phyloP scores from a whole-genome alignment of 202 grass and related monocot species.

The Brachypodium distachyon region DNA sequence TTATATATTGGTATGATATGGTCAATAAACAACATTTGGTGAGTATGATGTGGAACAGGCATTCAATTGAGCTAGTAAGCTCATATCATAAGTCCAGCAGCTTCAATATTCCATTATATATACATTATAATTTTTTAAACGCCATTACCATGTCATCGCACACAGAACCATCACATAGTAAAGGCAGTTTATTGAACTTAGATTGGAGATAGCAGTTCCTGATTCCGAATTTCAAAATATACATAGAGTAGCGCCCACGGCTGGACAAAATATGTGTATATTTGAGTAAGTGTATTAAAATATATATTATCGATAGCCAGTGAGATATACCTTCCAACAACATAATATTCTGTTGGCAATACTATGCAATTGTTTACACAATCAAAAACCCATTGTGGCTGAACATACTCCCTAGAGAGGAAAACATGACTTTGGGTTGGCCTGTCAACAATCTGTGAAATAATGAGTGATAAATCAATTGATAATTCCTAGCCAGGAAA shows the following conservation, averaged over 20 bases:
- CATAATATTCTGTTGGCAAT: constrained; percentile 69
- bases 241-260: background rate
- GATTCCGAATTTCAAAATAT: background rate
- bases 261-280: background rate
- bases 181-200: background rate
- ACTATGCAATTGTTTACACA: constrained; percentile 69
- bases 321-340: constrained; percentile 79
- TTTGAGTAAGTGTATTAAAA: background rate
- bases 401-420: constrained; percentile 87
- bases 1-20: too few species aligned
- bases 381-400: constrained; percentile 96
- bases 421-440: constrained; percentile 93
- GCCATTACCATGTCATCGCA: background rate
- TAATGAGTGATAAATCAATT: background rate
- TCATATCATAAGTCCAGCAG: background rate
- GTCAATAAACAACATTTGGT: background rate
- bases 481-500: background rate
- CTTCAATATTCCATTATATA: background rate
- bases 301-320: too few species aligned
- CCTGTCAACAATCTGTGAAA: constrained; percentile 93
- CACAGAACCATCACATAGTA: background rate
- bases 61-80: background rate
- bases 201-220: background rate
- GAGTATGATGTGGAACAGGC: background rate
- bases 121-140: background rate